A percentile compares a stretch with the other conserved stretches of the same genome.
Evolutionary conservation across 2,329 filamentous ascomycete genomes (phyloP).

Genomic region (Botrytis hyacinthi): DNA sequence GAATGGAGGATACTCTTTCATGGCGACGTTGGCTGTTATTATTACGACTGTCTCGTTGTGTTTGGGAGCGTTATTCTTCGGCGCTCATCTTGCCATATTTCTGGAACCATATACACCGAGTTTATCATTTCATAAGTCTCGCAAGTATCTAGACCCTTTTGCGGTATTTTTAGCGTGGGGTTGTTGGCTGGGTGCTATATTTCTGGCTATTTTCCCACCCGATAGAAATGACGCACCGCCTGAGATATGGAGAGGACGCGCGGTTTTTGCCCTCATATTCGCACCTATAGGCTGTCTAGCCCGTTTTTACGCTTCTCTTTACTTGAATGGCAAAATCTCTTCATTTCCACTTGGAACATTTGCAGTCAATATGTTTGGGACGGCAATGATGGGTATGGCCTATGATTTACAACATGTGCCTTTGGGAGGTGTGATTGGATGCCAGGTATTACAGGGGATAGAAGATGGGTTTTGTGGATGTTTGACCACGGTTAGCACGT

Average conservation of each 20-base stretch:
- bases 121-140: constrained; percentile 55
- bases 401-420: constrained; percentile 75
- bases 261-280: constrained; percentile 75
- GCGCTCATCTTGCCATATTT: constrained; percentile 70
- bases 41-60: constrained; percentile 70
- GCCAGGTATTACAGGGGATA: constrained; percentile 65
- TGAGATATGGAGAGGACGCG: constrained; percentile 71
- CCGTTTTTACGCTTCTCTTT: constrained; percentile 69
- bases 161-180: constrained; percentile 66
- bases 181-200: constrained; percentile 73
- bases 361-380: constrained; percentile 74
- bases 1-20: constrained; percentile 76
- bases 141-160: constrained; percentile 61
- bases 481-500: constrained; percentile 65
- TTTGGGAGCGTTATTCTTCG: constrained; percentile 65
- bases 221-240: constrained; percentile 45
- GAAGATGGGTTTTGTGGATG: constrained; percentile 68
- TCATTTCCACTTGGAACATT: constrained; percentile 87
- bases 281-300: constrained; percentile 75
- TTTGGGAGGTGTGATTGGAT: constrained; percentile 55
- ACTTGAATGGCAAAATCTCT: constrained; percentile 64
- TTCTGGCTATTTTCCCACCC: constrained; percentile 71
- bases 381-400: constrained; percentile 69
- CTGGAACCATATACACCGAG: constrained; percentile 58
- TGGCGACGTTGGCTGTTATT: constrained; percentile 75